Conservation (phyloP, 371 early-diverging fungal genomes). For the Mortierella sp. region DNA sequence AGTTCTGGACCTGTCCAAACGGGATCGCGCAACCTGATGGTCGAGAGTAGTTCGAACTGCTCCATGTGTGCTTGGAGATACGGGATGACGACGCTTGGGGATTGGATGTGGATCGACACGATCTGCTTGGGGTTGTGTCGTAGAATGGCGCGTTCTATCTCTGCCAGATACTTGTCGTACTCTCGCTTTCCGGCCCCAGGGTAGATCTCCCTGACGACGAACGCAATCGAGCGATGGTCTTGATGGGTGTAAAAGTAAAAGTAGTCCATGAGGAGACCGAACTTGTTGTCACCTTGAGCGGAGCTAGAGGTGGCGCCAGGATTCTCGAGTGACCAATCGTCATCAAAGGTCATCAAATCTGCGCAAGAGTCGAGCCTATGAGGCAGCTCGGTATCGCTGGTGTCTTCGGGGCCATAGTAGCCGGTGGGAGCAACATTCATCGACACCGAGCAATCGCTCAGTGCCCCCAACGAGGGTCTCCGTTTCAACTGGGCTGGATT, state of each 20-base stretch:
- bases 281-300: neutral
- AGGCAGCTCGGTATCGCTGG: neutral
- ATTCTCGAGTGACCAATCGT: neutral
- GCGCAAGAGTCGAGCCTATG: neutral
- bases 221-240: constrained; percentile 27
- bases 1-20: constrained; percentile 30
- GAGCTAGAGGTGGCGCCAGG: neutral
- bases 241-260: constrained; percentile 39
- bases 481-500: neutral
- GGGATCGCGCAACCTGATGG: constrained; percentile 28
- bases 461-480: neutral
- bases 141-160: constrained; percentile 34
- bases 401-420: neutral
- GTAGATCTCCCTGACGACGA: constrained; percentile 28
- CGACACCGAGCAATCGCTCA: constrained; percentile 10
- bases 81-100: constrained; percentile 16
- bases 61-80: constrained; percentile 12
- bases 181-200: constrained; percentile 46
- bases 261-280: constrained; percentile 37
- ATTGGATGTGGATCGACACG: constrained; percentile 29
- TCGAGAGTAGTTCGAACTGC: constrained; percentile 17
- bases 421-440: neutral
- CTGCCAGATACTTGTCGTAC: constrained; percentile 30
- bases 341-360: constrained; percentile 39
- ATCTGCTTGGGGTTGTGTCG: constrained; percentile 27